These are phyloP conservation scores for Diaporthe vexans DNA, from an alignment of 2,329 filamentous ascomycete species.

Conservation along the genomic window DNA sequence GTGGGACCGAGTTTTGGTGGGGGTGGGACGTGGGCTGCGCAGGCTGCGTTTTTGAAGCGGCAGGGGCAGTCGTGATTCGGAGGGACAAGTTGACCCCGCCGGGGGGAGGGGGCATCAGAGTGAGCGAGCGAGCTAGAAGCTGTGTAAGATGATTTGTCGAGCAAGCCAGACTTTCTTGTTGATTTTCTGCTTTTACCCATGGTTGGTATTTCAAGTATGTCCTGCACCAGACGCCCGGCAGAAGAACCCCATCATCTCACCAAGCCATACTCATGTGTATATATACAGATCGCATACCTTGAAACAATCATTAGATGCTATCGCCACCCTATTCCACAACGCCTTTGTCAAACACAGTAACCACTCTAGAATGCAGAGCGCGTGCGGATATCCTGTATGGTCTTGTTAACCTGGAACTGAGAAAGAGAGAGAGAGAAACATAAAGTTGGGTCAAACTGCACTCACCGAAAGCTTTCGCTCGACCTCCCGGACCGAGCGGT, in stretches of 20 bases:
- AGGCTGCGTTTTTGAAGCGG: constrained; percentile 40
- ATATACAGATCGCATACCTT: constrained; percentile 35
- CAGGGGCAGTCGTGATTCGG: constrained; percentile 15
- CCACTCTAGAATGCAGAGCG: constrained; percentile 68
- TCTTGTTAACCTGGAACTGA: constrained; percentile 40
- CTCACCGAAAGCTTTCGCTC: constrained; percentile 90
- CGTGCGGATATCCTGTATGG: constrained; percentile 67
- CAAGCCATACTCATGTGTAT: constrained; percentile 25
- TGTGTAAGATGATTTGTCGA: constrained; percentile 25
- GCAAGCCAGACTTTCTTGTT: constrained; percentile 10
- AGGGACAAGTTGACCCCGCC: background rate
- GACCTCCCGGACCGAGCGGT: constrained; percentile 91
- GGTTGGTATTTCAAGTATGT: constrained; percentile 24
- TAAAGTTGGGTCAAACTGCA: constrained; percentile 29
- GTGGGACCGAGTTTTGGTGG: background rate
- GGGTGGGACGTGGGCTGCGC: constrained; percentile 39
- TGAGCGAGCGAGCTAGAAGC: background rate
- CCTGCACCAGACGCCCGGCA: constrained; percentile 33
- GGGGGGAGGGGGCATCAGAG: background rate
- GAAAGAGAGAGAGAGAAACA: constrained; percentile 39
- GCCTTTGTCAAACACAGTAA: constrained; percentile 29
- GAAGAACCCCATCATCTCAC: constrained; percentile 30
- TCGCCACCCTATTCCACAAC: constrained; percentile 34
- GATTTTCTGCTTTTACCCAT: constrained; percentile 20
- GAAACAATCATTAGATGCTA: constrained; percentile 32